A percentile compares a stretch with the other conserved stretches of the same genome.
phyloP scores from a whole-genome alignment of 2,329 filamentous ascomycete genomes.

The Septoria petroselini region DNA sequence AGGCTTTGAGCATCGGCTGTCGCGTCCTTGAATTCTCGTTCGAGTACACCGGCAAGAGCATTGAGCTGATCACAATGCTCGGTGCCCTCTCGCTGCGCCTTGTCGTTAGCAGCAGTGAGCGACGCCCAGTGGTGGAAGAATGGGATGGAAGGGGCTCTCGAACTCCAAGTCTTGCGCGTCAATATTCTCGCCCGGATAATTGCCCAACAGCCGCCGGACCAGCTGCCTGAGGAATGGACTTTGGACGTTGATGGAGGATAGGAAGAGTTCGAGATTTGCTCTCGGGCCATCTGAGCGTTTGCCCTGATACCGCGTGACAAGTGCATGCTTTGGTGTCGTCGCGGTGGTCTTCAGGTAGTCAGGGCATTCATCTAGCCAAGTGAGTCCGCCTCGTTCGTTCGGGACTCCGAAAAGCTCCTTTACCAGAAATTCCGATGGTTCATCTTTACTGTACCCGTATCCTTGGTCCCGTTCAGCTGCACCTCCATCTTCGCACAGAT shows the following conservation, averaged over 20 bases:
- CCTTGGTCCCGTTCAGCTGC: too few species aligned
- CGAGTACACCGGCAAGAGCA: conserved; percentile 13
- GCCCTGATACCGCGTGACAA: conserved; percentile 18
- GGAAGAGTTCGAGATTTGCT: conserved; percentile 8
- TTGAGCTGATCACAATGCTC: conserved; percentile 14
- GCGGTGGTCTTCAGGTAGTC: conserved; percentile 10
- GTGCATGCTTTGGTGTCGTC: conserved; percentile 13
- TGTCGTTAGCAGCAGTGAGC: conserved; percentile 12
- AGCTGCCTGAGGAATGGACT: conserved; percentile 18
- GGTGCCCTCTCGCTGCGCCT: conserved; percentile 3
- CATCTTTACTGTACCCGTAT: too few species aligned
- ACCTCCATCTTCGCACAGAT: too few species aligned
- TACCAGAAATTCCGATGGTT: not conserved
- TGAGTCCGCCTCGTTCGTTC: conserved; percentile 19
- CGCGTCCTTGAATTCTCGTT: conserved; percentile 10
- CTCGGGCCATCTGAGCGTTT: conserved; percentile 12
- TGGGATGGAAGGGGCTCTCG: conserved; percentile 17
- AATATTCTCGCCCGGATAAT: conserved; percentile 22
- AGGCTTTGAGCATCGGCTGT: conserved; percentile 16
- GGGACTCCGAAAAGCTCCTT: conserved; percentile 21
- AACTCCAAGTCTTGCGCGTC: conserved; percentile 19
- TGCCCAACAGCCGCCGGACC: conserved; percentile 12
- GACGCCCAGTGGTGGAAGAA: conserved; percentile 22
- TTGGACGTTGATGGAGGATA: conserved; percentile 20
- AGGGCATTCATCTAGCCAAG: conserved; percentile 18